Percentiles rank a stretch among this genome's conserved stretches.
These are phyloP conservation scores for Aspergillus homomorphus DNA, from an alignment of 495 filamentous ascomycete species.

Conservation along the genomic window DNA sequence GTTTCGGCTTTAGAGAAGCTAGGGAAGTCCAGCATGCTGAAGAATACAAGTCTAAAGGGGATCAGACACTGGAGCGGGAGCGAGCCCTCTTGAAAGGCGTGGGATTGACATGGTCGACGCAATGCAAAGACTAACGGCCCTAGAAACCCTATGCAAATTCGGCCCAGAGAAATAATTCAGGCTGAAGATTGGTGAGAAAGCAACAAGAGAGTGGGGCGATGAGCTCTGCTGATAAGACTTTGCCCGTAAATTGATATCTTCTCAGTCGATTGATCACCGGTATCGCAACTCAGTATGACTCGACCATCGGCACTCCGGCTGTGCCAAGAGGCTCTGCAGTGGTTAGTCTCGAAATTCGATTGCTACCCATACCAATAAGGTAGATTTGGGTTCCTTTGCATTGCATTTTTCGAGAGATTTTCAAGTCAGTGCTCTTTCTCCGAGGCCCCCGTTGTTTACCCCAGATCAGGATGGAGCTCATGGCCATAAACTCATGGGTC, in stretches of 20 bases:
- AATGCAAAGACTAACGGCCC: neutral
- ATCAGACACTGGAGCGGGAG: neutral
- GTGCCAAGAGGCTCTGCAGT: neutral
- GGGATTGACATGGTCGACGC: neutral
- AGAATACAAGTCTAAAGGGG: neutral
- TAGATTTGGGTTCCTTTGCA: neutral
- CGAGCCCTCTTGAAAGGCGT: neutral
- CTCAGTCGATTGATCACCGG: neutral
- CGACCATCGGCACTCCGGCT: neutral
- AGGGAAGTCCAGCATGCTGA: neutral
- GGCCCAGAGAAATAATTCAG: neutral
- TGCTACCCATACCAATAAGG: neutral
- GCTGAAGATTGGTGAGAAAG: constrained; percentile 4
- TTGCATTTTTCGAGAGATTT: neutral
- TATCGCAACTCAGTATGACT: neutral
- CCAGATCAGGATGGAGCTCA: neutral
- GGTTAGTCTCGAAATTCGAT: neutral
- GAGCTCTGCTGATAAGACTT: neutral
- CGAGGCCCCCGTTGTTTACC: neutral
- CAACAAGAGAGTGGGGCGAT: neutral
- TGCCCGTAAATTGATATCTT: neutral
- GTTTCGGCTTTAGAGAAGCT: neutral
- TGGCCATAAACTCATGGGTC: neutral
- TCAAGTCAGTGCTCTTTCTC: neutral
- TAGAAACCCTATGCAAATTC: neutral